Evolutionary conservation across 148 eudicot species (phyloP), one percentile per base, ranked within the genome.

Genomic region (Rhododendron mucronatum): DNA sequence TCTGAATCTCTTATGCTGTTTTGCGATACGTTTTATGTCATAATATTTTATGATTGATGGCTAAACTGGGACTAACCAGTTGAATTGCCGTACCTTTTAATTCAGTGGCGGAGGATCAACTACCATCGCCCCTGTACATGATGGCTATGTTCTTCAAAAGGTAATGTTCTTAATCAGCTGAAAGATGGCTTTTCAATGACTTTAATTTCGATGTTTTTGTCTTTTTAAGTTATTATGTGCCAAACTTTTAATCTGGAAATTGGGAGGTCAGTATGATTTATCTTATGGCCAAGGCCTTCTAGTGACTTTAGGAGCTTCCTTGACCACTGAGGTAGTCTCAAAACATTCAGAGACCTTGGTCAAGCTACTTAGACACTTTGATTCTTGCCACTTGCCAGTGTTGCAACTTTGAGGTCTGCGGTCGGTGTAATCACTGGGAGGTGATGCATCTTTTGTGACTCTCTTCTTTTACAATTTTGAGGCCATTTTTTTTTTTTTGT

Each of bases 111-210:
- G 99, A 92, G 99, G 99, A 87, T 96, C 95, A 81, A 96, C 99
- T 78, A 95, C 96, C 75, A 91, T 96, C 85, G 96, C 96, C 85
- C 99, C 99, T n/a, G 99, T 96, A 18, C 99, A 96, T 87, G 99
- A 95, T 92, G 98, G 99, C 88, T 96, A 94, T 90, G 98, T 96
- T 85, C 97, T 96, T 88, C 99, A 94, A 89, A 96, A 96, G 98
- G 99, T 96, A 94, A 82, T 59, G 82, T 73, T 65, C 59, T 80
- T 81, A 51, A 71, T 8, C 13, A 50, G 84, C 30, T 26, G 48
- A 16, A 30, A 35, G 26, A 76, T 77, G 11, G 82, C 20, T 45
- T 37, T 63, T 11, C 71, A 57, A 50, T 28, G 26, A 59, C 45
- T 37, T 76, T 63, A 39, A 53, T 87, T 51, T 51, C 14, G 83